Evolutionary conservation across 805 yeast genomes (phyloP).

Genomic region (Lipomyces yamanashiensis): DNA sequence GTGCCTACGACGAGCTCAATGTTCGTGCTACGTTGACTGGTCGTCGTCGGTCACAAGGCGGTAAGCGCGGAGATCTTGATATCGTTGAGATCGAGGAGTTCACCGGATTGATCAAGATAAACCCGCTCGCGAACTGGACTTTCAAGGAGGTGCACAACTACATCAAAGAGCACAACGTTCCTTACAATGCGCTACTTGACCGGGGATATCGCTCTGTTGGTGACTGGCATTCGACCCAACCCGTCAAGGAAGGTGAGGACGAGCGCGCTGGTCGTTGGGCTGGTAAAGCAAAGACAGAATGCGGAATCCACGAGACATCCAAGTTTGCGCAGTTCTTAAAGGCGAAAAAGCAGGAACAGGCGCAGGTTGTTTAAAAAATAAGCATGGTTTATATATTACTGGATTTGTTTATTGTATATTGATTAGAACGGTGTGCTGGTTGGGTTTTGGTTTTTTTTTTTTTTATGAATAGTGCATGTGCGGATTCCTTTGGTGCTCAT

Average conservation of each 20-base stretch:
- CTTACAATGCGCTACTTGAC: slow-evolving; percentile 82
- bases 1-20: slow-evolving; percentile 74
- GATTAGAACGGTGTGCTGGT: slow-evolving; percentile 9
- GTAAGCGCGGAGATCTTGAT: slow-evolving; percentile 70
- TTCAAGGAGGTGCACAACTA: slow-evolving; percentile 73
- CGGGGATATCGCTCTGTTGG: slow-evolving; percentile 90
- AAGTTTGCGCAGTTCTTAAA: slow-evolving; percentile 66
- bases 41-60: slow-evolving; percentile 88
- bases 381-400: neutral
- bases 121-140: slow-evolving; percentile 85
- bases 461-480: no score
- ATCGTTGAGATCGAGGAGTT: slow-evolving; percentile 75
- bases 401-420: neutral
- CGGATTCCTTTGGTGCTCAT: no score
- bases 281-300: slow-evolving; percentile 89
- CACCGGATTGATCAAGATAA: slow-evolving; percentile 78
- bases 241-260: slow-evolving; percentile 89
- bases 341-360: slow-evolving; percentile 9
- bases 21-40: slow-evolving; percentile 93
- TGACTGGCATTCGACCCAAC: slow-evolving; percentile 92
- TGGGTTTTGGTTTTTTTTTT: no score
- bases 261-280: slow-evolving; percentile 98
- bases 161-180: slow-evolving; percentile 71
- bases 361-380: neutral
- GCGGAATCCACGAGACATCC: slow-evolving; percentile 88